Percentiles rank a stretch among this genome's conserved stretches.
Evolutionary conservation across 2,329 filamentous ascomycete species (phyloP).

Genomic region (Teratosphaeria gauchensis): DNA sequence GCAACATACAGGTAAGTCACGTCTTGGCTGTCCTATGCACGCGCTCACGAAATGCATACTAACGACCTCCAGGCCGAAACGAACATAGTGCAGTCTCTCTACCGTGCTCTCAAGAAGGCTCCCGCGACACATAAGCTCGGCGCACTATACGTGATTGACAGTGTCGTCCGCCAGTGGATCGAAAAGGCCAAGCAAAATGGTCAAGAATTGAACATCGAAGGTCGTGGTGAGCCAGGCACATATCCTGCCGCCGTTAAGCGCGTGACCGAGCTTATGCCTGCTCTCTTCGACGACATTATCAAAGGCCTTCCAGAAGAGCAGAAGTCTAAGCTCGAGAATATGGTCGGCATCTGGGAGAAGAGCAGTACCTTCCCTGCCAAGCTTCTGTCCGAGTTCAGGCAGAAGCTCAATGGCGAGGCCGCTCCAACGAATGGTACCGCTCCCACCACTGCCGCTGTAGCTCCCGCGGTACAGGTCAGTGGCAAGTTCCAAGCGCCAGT

Average conservation of each 20-base stretch:
- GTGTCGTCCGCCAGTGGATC: slow-evolving; percentile 97
- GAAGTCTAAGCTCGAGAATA: slow-evolving; percentile 95
- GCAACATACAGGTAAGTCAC: slow-evolving; percentile 71
- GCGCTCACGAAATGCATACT: neutral
- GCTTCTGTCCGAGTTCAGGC: slow-evolving; percentile 75
- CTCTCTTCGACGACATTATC: slow-evolving; percentile 91
- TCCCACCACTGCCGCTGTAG: slow-evolving; percentile 6
- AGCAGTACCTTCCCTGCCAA: slow-evolving; percentile 76
- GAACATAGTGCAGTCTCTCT: slow-evolving; percentile 89
- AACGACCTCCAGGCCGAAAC: slow-evolving; percentile 65
- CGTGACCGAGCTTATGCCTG: slow-evolving; percentile 89
- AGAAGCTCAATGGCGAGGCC: slow-evolving; percentile 36
- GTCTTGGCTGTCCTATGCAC: neutral
- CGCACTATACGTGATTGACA: slow-evolving; percentile 99
- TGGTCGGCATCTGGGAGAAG: slow-evolving; percentile 97
- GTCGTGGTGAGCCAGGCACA: slow-evolving; percentile 78
- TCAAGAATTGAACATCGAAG: slow-evolving; percentile 55
- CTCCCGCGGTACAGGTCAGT: slow-evolving; percentile 9
- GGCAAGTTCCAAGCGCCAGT: slow-evolving; percentile 23
- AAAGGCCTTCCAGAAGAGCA: slow-evolving; percentile 82
- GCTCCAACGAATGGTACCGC: slow-evolving; percentile 8
- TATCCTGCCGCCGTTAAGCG: slow-evolving; percentile 91
- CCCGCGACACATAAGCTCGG: slow-evolving; percentile 94
- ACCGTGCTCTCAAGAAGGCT: slow-evolving; percentile 92
- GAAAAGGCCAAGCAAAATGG: slow-evolving; percentile 83